Evolutionary conservation across 768 basidiomycete genomes (phyloP).

Genomic region (Candolleomyces efflorescens): DNA sequence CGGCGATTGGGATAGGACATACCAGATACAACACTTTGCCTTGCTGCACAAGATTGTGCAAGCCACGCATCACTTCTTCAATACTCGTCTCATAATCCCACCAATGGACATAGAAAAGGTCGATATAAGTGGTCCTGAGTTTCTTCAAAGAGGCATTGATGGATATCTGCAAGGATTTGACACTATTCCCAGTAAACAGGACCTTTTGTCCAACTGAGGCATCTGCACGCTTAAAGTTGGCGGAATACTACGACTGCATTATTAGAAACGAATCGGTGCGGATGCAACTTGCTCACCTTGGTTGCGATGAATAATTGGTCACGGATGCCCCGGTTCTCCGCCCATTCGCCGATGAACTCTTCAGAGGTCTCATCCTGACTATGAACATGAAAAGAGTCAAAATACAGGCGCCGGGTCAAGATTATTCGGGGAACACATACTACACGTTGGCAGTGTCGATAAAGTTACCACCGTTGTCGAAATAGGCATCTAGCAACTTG

Average conservation of each 20-base stretch:
- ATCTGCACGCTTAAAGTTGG: conserved; percentile 23
- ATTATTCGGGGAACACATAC: conserved; percentile 17
- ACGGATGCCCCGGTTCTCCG: conserved; percentile 35
- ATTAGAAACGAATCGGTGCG: not conserved
- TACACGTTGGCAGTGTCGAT: conserved; percentile 44
- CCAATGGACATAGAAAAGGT: conserved; percentile 35
- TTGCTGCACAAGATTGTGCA: conserved; percentile 45
- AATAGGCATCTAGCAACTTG: conserved; percentile 39
- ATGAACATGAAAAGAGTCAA: not conserved
- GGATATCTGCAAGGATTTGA: conserved; percentile 35
- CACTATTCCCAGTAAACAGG: conserved; percentile 33
- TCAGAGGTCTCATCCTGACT: conserved; percentile 54
- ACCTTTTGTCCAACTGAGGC: conserved; percentile 25
- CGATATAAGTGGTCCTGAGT: conserved; percentile 35
- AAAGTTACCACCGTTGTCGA: conserved; percentile 41
- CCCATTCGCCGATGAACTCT: conserved; percentile 46
- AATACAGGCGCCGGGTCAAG: not conserved
- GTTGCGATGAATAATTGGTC: conserved; percentile 46
- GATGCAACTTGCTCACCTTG: conserved; percentile 23
- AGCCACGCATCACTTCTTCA: conserved; percentile 52
- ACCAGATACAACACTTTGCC: conserved; percentile 49
- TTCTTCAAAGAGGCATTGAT: conserved; percentile 38
- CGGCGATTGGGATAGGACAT: not conserved
- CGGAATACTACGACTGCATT: conserved; percentile 18
- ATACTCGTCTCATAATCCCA: conserved; percentile 50